Base-by-base conservation (phyloP, 495 filamentous ascomycete genomes). In the Penicillium samsonianum region DNA sequence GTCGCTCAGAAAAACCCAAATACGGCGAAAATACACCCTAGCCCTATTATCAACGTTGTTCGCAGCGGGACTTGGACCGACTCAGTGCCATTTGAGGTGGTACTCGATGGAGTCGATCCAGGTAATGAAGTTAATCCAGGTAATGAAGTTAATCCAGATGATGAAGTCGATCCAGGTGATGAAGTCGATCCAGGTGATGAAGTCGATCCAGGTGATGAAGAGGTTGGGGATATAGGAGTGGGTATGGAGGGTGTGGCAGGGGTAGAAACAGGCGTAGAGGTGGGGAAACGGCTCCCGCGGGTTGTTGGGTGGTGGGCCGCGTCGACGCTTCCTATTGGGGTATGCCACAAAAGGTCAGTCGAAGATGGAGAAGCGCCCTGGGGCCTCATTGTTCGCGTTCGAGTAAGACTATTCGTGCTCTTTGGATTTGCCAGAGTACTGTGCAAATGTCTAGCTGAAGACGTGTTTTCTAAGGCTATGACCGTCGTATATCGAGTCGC, bases 161-260 rank as follows among this genome's bases (percentile, higher is more conserved):
- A n/a, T n/a, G n/a, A n/a, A n/a, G n/a, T n/a, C n/a, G n/a, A n/a
- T n/a, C n/a, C n/a, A n/a, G n/a, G n/a, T n/a, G n/a, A n/a, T n/a
- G n/a, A n/a, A n/a, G n/a, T n/a, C n/a, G n/a, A n/a, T n/a, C n/a
- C n/a, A n/a, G n/a, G n/a, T n/a, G 41, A 43, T 43, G 19, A 43
- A 43, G 9, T 43, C 41, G 41, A 43, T 43, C 41, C 9, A 43
- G 41, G 41, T 43, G 41, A 43, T 43, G 19, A 43, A 23, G 41
- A 4, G 41, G 41, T 43, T 43, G 19, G n/a, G 41, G 41, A 43
- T 20, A 43, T 43, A 12, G 19, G 17, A 43, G 41, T 20, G 41
- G 9, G 19, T 20, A 22, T 43, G 19, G 41, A 20, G 41, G 19
- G 19, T 7, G 41, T 23, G 41, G 19, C 41, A 43, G 41, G 41